Evolutionary conservation across 768 basidiomycete genomes (phyloP).

Genomic region (Russula sp.): DNA sequence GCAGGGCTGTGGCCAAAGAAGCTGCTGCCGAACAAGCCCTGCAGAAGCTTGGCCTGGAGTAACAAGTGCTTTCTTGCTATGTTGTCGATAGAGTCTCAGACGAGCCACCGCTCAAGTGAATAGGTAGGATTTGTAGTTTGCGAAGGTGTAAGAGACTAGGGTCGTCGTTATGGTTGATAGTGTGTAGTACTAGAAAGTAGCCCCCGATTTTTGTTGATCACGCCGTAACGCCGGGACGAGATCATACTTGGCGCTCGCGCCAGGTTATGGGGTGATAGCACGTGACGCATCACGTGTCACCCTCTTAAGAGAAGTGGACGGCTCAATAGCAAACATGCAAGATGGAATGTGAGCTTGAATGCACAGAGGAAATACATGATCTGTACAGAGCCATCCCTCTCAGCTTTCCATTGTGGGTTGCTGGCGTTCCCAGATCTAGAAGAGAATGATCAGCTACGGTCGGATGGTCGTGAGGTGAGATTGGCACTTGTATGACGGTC

Average conservation of each 20-base stretch:
- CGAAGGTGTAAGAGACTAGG: neutral
- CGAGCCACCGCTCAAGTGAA: neutral
- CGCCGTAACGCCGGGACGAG: conserved; percentile 16
- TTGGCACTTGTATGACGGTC: conserved; percentile 82
- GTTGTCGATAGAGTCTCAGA: neutral
- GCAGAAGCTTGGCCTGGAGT: conserved; percentile 25
- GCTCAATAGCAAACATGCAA: neutral
- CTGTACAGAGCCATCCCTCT: neutral
- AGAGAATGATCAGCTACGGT: neutral
- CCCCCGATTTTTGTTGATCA: neutral
- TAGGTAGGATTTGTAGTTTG: neutral
- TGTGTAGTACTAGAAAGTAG: too few relatives aligned
- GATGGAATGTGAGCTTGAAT: neutral
- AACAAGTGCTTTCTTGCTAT: neutral
- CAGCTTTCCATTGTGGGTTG: neutral
- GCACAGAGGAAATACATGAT: neutral
- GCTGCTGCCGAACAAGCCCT: conserved; percentile 37
- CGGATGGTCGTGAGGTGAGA: conserved; percentile 13
- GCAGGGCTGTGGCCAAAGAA: conserved; percentile 43
- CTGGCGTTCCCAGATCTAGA: conserved; percentile 29
- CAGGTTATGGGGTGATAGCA: neutral
- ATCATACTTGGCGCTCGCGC: conserved; percentile 20
- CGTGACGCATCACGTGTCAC: neutral
- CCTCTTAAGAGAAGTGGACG: neutral
- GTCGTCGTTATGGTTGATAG: neutral